Conservation (phyloP, 805 yeast species). For the Suhomyces emberorum region DNA sequence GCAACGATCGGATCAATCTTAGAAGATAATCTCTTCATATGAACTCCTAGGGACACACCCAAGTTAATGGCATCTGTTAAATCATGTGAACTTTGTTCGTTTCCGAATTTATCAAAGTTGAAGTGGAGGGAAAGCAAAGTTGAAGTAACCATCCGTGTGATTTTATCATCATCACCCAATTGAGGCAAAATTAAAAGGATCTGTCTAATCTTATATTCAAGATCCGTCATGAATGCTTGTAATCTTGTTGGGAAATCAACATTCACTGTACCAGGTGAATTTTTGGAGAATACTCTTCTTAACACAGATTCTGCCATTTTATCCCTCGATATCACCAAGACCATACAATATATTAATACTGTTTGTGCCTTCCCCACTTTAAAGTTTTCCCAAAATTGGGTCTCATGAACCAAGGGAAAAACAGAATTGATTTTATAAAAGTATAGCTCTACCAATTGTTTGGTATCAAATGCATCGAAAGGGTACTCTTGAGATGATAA, state of each 20-base stretch:
- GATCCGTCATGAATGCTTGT: slow-evolving; percentile 17
- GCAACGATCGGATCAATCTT: slow-evolving; percentile 8
- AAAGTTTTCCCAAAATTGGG: slow-evolving; percentile 27
- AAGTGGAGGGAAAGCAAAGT: slow-evolving; percentile 25
- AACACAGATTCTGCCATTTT: slow-evolving; percentile 25
- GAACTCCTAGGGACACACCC: slow-evolving; percentile 24
- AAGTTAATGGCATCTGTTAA: slow-evolving; percentile 26
- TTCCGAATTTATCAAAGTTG: slow-evolving; percentile 24
- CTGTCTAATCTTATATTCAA: slow-evolving; percentile 35
- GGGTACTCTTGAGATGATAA: slow-evolving; percentile 21
- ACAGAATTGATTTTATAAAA: slow-evolving; percentile 32
- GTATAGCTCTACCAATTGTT: slow-evolving; percentile 22
- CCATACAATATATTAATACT: slow-evolving; percentile 23
- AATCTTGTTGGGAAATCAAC: slow-evolving; percentile 10
- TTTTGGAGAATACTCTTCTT: slow-evolving; percentile 16
- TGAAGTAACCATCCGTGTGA: slow-evolving; percentile 20
- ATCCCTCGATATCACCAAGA: slow-evolving; percentile 28
- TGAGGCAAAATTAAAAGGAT: slow-evolving; percentile 24
- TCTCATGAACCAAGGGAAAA: slow-evolving; percentile 30
- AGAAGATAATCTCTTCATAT: slow-evolving; percentile 18
- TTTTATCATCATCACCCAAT: slow-evolving; percentile 31
- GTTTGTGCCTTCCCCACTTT: slow-evolving; percentile 16
- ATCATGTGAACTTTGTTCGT: slow-evolving; percentile 30
- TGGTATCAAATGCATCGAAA: slow-evolving; percentile 16
- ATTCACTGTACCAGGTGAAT: slow-evolving; percentile 3